Conservation (phyloP, 2,329 filamentous ascomycete species). For the Aspergillus ustus region DNA sequence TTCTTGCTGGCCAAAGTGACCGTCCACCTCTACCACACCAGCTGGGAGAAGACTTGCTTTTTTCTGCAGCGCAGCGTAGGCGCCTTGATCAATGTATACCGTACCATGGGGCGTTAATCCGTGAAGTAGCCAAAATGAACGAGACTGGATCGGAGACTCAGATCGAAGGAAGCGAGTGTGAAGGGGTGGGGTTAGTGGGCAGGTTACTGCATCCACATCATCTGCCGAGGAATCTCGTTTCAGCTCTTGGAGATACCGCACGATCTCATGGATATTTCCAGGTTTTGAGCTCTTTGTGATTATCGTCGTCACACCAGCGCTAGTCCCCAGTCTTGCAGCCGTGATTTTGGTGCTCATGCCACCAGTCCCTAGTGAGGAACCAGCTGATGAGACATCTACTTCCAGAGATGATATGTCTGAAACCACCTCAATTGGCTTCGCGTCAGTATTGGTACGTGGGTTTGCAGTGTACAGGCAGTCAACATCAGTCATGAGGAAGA, state of each 20-base stretch:
- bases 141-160: slow-evolving; percentile 81
- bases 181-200: slow-evolving; percentile 63
- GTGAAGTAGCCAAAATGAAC: slow-evolving; percentile 96
- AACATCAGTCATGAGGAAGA: slow-evolving; percentile 99
- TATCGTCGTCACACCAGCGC: slow-evolving; percentile 91
- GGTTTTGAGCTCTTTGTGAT: slow-evolving; percentile 94
- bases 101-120: slow-evolving; percentile 89
- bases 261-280: slow-evolving; percentile 86
- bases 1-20: slow-evolving; percentile 89
- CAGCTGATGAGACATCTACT: slow-evolving; percentile 88
- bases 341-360: slow-evolving; percentile 98
- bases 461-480: slow-evolving; percentile 98
- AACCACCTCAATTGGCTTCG: slow-evolving; percentile 87
- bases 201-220: slow-evolving; percentile 26
- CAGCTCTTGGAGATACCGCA: slow-evolving; percentile 74
- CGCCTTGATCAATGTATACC: slow-evolving; percentile 90
- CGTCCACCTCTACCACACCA: slow-evolving; percentile 88
- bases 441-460: slow-evolving; percentile 81
- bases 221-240: slow-evolving; percentile 44
- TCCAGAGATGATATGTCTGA: slow-evolving; percentile 82
- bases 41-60: slow-evolving; percentile 89
- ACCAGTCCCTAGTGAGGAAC: slow-evolving; percentile 86
- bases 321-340: slow-evolving; percentile 87
- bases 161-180: slow-evolving; percentile 94
- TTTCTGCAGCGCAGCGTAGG: slow-evolving; percentile 75